Conservation (phyloP, 352 stramenopile species). For the Phytopythium kandeliae region DNA sequence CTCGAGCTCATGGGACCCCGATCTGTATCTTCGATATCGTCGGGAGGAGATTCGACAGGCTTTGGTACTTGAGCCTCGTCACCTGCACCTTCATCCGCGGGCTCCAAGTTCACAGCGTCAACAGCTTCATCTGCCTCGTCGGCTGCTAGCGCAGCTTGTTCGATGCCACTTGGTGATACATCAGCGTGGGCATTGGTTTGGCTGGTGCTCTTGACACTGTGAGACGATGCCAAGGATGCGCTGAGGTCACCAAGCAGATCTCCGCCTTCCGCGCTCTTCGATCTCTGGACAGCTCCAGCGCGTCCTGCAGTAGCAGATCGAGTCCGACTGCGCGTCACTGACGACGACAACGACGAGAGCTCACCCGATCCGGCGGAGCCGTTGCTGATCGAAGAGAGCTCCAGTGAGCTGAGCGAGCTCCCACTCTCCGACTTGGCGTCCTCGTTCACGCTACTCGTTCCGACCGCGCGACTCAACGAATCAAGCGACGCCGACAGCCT, state of each 20-base stretch:
- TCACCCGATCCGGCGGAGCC: slow-evolving; percentile 27
- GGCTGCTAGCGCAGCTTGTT: neutral
- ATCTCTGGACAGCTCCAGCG: neutral
- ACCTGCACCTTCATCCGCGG: neutral
- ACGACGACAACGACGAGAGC: slow-evolving; percentile 63
- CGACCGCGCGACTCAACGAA: slow-evolving; percentile 9
- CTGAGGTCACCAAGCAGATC: neutral
- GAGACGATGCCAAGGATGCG: neutral
- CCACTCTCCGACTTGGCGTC: slow-evolving; percentile 10
- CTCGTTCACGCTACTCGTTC: slow-evolving; percentile 7
- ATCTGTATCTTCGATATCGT: no score
- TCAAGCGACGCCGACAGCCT: slow-evolving; percentile 10
- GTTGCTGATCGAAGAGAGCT: slow-evolving; percentile 59
- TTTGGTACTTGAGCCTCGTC: neutral
- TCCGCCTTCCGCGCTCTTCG: neutral
- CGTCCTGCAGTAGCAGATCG: slow-evolving; percentile 6
- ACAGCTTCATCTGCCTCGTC: neutral
- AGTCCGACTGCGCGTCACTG: slow-evolving; percentile 22
- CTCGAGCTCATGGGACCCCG: neutral
- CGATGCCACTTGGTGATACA: neutral
- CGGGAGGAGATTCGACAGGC: neutral
- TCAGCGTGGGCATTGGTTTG: neutral
- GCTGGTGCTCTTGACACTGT: neutral
- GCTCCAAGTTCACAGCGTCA: neutral
- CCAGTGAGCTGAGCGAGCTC: slow-evolving; percentile 43